Conservation (phyloP, 345 rosid genomes). For the Murraya paniculata region DNA sequence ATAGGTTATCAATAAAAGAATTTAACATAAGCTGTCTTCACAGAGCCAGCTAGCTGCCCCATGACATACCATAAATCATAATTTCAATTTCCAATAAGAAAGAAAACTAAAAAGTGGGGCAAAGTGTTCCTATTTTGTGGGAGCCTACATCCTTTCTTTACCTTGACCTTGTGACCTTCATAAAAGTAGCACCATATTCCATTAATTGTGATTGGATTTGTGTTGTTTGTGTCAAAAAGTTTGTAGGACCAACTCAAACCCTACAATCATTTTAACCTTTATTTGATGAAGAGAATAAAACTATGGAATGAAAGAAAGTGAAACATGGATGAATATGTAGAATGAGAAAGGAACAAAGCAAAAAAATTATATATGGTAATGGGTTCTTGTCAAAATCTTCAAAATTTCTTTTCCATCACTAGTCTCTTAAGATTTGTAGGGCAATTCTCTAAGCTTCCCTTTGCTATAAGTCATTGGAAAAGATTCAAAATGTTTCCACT, state of each 20-base stretch:
- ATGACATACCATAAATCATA: neutral
- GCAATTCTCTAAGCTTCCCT: conserved; percentile 26
- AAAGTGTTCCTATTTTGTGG: conserved; percentile 24
- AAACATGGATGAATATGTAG: conserved; percentile 21
- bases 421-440: conserved; percentile 36
- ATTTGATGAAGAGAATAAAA: conserved; percentile 31
- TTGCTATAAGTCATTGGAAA: conserved; percentile 42
- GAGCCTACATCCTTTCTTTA: conserved; percentile 29
- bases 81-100: conserved; percentile 1
- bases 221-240: conserved; percentile 23
- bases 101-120: conserved; percentile 9
- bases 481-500: conserved; percentile 50
- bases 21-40: neutral
- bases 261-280: conserved; percentile 28
- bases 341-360: conserved; percentile 21
- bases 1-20: neutral
- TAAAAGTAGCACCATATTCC: conserved; percentile 33
- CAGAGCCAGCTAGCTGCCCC: neutral
- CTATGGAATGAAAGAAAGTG: conserved; percentile 21
- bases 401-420: conserved; percentile 25
- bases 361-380: conserved; percentile 19
- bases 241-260: conserved; percentile 21
- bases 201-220: conserved; percentile 23
- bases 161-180: conserved; percentile 32
- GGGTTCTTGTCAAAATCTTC: conserved; percentile 40